Base-by-base conservation (phyloP, 306 rosid genomes). In the Benincasa hispida region DNA sequence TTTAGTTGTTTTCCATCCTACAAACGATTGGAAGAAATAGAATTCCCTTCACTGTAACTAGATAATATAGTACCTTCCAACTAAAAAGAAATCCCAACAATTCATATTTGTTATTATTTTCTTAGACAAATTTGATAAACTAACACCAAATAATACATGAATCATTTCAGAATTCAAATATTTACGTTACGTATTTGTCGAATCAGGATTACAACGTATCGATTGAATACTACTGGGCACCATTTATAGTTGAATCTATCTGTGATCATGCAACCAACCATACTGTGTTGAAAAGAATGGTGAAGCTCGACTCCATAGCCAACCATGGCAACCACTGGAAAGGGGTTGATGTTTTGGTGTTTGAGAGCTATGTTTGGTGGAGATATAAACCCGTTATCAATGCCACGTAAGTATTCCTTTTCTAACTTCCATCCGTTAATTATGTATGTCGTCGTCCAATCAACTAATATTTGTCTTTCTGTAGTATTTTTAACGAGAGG, bases 341-440 rank as follows among this genome's bases (percentile, higher is more conserved):
- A 87, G 95, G 84, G 55, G 96, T 90, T 74, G 97, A 93, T 83
- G 37, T 90, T 28, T 82, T 93, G 87, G 91, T 93, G 32, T 93
- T 93, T 39, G 97, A 91, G 88, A 93, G 98, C 85, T 90, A 93
- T 47, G 90, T 91, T 37, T 93, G 97, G 98, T 94, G 93, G 98
- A 90, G 88, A 91, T 78, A 89, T 72, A 85, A 78, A 56, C 98
- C 97, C 76, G 53, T 85, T 13, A 84, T 93, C 80, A 91, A 93
- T 69, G 96, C 96, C 8, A 90, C 94, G 98, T 89, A 76, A 68
- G 90, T 85, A 24, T 37, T 12, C 35, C 2, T 10, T 22, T 75
- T 22, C 27, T 22, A 63, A 32, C 48, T 10, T 42, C 11, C 15
- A 0, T 0, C 50, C 3, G 5, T 45, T 45, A 2, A 45, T 45